These are phyloP conservation scores for Aquilaria yunnanensis DNA, from an alignment of 345 rosid genomes.

Conservation along the genomic window DNA sequence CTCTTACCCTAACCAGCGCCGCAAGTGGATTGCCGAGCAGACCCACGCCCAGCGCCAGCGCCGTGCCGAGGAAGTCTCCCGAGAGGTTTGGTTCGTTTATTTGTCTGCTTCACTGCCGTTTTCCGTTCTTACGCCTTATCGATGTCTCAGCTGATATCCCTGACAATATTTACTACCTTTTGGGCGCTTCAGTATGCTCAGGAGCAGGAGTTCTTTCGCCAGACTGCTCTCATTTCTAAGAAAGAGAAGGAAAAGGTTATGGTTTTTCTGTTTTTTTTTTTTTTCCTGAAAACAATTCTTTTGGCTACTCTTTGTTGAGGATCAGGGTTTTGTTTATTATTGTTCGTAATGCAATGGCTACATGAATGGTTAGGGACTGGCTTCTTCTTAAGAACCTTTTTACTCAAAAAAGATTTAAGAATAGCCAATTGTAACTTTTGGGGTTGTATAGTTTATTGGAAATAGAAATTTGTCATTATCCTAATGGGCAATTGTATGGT, in stretches of 20 bases:
- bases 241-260: conserved; percentile 92
- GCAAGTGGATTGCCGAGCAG: conserved; percentile 99
- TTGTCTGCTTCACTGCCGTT: background rate
- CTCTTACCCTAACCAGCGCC: conserved; percentile 95
- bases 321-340: too few relatives aligned
- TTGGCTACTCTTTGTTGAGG: too few relatives aligned
- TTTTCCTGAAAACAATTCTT: background rate
- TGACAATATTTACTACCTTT: background rate
- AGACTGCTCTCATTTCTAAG: conserved; percentile 82
- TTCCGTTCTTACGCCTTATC: background rate
- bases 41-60: conserved; percentile 61
- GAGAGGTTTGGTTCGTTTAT: conserved; percentile 47
- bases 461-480: background rate
- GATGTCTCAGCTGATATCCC: background rate
- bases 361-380: background rate
- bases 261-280: background rate
- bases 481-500: conserved; percentile 8
- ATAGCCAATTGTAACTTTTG: background rate
- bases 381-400: background rate
- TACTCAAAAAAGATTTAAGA: background rate
- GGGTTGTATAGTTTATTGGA: too few relatives aligned
- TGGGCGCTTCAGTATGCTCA: conserved; percentile 62
- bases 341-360: too few relatives aligned
- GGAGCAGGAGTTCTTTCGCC: conserved; percentile 97
- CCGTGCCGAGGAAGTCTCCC: conserved; percentile 79